phyloP scores from a whole-genome alignment of 257 asterid species.

The Petunia axillaris region DNA sequence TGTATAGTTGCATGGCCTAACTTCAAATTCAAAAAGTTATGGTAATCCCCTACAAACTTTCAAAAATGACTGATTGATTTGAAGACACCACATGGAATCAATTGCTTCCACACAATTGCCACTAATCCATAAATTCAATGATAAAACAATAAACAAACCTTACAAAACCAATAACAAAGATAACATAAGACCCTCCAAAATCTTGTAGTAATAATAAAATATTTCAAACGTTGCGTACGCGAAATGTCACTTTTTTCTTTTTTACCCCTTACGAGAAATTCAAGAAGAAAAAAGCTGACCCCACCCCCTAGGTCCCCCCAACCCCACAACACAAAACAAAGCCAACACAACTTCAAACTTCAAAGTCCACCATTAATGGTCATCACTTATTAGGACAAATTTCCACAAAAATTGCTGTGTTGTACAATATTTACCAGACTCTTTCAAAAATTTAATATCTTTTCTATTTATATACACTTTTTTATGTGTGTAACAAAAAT shows the following conservation, averaged over 20 bases:
- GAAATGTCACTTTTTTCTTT: constrained; percentile 11
- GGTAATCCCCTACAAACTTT: no score
- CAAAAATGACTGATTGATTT: no score
- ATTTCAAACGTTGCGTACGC: constrained; percentile 27
- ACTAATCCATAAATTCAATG: background rate
- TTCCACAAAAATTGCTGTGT: constrained; percentile 18
- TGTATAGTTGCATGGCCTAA: no score
- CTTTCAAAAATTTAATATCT: background rate
- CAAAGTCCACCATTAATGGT: constrained; percentile 25
- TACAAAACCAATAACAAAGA: no score
- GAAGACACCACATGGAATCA: no score
- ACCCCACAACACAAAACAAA: background rate
- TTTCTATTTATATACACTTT: background rate
- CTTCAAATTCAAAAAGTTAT: no score
- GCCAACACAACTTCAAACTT: constrained; percentile 23
- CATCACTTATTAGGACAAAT: background rate
- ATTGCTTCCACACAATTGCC: constrained; percentile 11
- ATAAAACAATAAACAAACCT: background rate
- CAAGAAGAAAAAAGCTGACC: background rate
- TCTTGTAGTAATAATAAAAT: background rate
- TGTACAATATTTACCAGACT: constrained; percentile 1
- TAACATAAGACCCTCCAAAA: background rate
- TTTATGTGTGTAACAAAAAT: background rate
- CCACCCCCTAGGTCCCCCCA: background rate
- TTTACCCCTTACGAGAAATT: background rate